Evolutionary conservation across 1,139 yeast genomes (phyloP).

Genomic region (Yamadazyma atmosphaerica): DNA sequence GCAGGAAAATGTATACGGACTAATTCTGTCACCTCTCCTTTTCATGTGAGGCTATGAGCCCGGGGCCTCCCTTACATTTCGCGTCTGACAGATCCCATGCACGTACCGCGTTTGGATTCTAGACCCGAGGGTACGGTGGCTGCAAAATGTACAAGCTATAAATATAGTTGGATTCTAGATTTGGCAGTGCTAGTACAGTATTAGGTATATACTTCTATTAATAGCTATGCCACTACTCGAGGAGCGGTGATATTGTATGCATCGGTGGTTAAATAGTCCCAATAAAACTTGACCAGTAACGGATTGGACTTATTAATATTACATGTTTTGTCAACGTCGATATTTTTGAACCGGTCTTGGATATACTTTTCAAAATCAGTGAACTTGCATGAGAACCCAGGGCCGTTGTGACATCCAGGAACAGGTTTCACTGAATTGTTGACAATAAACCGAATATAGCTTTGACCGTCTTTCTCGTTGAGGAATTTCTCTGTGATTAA

Average conservation of each 20-base stretch:
- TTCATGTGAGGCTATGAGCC: background rate
- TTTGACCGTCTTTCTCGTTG: slow-evolving; percentile 29
- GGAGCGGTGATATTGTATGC: slow-evolving; percentile 17
- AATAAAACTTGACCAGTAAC: slow-evolving; percentile 29
- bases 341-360: slow-evolving; percentile 29
- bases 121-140: background rate
- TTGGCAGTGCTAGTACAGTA: too few species aligned
- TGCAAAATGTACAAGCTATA: too few species aligned
- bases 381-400: slow-evolving; percentile 57
- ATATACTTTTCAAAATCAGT: slow-evolving; percentile 37
- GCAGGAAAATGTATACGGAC: too few species aligned
- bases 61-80: slow-evolving; percentile 1
- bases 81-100: background rate
- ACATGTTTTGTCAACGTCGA: slow-evolving; percentile 34
- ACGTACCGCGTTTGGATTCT: slow-evolving; percentile 6
- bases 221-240: slow-evolving; percentile 14
- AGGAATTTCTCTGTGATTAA: slow-evolving; percentile 48
- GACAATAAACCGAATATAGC: slow-evolving; percentile 49
- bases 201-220: too few species aligned
- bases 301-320: slow-evolving; percentile 20
- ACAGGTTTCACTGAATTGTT: slow-evolving; percentile 61
- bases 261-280: slow-evolving; percentile 27
- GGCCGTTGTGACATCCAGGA: slow-evolving; percentile 51
- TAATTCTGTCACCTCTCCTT: too few species aligned
- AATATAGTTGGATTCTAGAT: too few species aligned